Evolutionary conservation across 1,139 yeast species (phyloP).

Genomic region (Dujonia santamariae): DNA sequence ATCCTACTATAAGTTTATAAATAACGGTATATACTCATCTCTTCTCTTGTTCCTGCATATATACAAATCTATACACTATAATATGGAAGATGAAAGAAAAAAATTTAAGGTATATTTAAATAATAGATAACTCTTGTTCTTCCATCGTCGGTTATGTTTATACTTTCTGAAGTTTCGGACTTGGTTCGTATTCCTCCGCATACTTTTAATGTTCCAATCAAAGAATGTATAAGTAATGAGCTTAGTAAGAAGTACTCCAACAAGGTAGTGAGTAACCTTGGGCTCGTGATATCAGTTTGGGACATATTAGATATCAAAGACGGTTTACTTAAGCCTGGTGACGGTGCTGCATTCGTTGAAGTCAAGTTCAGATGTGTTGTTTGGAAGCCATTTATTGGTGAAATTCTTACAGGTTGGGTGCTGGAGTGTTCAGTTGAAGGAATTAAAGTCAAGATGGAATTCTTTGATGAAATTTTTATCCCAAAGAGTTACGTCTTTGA

Average conservation of each 20-base stretch:
- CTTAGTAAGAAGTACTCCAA: slow-evolving; percentile 83
- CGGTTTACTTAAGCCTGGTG: slow-evolving; percentile 92
- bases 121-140: too few relatives aligned
- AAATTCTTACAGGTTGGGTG: slow-evolving; percentile 91
- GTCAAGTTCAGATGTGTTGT: slow-evolving; percentile 73
- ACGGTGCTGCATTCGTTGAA: slow-evolving; percentile 83
- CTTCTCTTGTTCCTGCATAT: too few relatives aligned
- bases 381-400: slow-evolving; percentile 94
- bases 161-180: slow-evolving; percentile 75
- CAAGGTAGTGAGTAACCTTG: slow-evolving; percentile 76
- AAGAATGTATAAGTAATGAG: slow-evolving; percentile 73
- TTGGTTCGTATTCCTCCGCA: slow-evolving; percentile 87
- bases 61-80: too few relatives aligned
- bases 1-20: too few relatives aligned
- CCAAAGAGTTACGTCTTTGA: slow-evolving; percentile 83
- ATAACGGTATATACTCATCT: too few relatives aligned
- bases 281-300: slow-evolving; percentile 81
- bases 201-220: slow-evolving; percentile 68
- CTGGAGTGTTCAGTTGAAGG: slow-evolving; percentile 86
- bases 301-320: slow-evolving; percentile 79
- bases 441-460: slow-evolving; percentile 75
- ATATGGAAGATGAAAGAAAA: too few relatives aligned
- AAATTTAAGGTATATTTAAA: too few relatives aligned
- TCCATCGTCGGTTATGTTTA: slow-evolving; percentile 66
- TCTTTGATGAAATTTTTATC: slow-evolving; percentile 88